Conservation (phyloP, 768 basidiomycete species). For the Ramaria rubella region DNA sequence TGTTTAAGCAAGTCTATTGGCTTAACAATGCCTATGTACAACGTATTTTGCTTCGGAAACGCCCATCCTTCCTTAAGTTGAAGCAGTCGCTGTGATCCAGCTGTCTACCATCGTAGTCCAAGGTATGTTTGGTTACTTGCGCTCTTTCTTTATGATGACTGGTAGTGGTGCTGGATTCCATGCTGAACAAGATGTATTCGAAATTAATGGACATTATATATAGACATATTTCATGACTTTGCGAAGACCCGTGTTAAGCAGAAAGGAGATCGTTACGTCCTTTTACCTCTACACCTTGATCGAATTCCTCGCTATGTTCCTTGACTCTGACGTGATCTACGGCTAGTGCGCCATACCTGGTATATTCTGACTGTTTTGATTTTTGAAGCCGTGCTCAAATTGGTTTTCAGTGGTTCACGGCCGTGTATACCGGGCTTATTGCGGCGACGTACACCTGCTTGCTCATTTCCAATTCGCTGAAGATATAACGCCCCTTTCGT, state of each 20-base stretch:
- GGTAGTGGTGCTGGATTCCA: too few relatives aligned
- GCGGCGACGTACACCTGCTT: conserved; percentile 89
- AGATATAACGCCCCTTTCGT: conserved; percentile 91
- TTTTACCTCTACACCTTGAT: conserved; percentile 95
- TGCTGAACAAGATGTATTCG: too few relatives aligned
- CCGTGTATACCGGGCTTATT: conserved; percentile 85
- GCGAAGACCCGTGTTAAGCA: conserved; percentile 36
- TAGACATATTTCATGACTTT: background rate
- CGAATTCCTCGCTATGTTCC: conserved; percentile 89
- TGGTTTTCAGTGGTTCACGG: conserved; percentile 81
- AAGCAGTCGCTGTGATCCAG: too few relatives aligned
- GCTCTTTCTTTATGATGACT: too few relatives aligned
- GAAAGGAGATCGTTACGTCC: conserved; percentile 96
- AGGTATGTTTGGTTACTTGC: too few relatives aligned
- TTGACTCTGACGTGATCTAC: conserved; percentile 93
- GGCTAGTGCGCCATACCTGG: conserved; percentile 75
- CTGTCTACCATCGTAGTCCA: too few relatives aligned
- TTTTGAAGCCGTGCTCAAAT: background rate
- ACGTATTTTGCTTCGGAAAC: too few relatives aligned
- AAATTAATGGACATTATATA: background rate
- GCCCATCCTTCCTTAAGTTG: too few relatives aligned
- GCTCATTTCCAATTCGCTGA: conserved; percentile 98
- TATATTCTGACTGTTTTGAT: conserved; percentile 32
- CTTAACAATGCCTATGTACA: too few relatives aligned
- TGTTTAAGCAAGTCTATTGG: too few relatives aligned